phyloP scores from a whole-genome alignment of 2,329 filamentous ascomycete species.

The Stachybotrys elegans region DNA sequence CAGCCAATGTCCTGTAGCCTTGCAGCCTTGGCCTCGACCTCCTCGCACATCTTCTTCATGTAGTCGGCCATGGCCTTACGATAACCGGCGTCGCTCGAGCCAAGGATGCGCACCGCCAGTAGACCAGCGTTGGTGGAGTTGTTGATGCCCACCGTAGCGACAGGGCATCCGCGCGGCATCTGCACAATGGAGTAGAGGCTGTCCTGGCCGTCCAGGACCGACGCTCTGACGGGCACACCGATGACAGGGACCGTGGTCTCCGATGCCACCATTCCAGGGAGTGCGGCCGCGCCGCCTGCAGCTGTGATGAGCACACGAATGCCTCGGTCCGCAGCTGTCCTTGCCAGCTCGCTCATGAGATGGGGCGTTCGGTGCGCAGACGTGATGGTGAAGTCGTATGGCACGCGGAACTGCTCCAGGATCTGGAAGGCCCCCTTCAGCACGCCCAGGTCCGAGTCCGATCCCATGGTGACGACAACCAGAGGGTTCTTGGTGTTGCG shows the following conservation, averaged over 20 bases:
- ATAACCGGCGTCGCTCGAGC: slow-evolving; percentile 51
- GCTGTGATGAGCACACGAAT: slow-evolving; percentile 73
- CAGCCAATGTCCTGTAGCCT: slow-evolving; percentile 52
- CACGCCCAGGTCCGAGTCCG: slow-evolving; percentile 69
- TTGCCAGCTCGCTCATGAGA: slow-evolving; percentile 64
- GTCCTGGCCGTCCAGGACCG: slow-evolving; percentile 66
- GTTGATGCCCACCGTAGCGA: slow-evolving; percentile 73
- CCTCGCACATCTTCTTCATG: slow-evolving; percentile 55
- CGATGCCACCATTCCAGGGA: slow-evolving; percentile 71
- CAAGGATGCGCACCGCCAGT: slow-evolving; percentile 64
- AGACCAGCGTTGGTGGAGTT: slow-evolving; percentile 75
- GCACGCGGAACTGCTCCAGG: slow-evolving; percentile 64
- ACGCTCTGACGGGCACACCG: slow-evolving; percentile 72
- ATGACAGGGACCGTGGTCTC: slow-evolving; percentile 71
- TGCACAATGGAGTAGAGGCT: slow-evolving; percentile 69
- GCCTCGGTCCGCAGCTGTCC: slow-evolving; percentile 56
- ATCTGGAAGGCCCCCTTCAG: slow-evolving; percentile 62
- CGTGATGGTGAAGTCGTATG: slow-evolving; percentile 69
- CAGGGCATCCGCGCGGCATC: slow-evolving; percentile 70
- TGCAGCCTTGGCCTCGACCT: slow-evolving; percentile 59
- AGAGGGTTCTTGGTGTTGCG: slow-evolving; percentile 41
- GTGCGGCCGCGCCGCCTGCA: slow-evolving; percentile 67
- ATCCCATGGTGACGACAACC: slow-evolving; percentile 79
- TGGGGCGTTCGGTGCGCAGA: slow-evolving; percentile 73
- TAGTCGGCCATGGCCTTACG: slow-evolving; percentile 55